Evolutionary conservation across 108 stramenopile genomes (phyloP).

Genomic region (Stephanodiscus triporus): DNA sequence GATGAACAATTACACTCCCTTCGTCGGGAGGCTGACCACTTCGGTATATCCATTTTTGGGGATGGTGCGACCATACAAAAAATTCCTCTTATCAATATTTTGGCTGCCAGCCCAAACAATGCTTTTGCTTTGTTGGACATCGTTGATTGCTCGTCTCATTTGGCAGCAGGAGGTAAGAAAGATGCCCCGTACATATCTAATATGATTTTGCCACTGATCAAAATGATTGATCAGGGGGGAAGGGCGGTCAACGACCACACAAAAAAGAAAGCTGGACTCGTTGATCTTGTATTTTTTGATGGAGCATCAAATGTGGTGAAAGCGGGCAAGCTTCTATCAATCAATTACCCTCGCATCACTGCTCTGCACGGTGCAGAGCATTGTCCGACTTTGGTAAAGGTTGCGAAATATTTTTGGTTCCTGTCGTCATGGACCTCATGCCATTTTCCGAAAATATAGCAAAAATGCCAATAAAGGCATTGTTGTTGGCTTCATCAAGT

Average conservation of each 20-base stretch:
- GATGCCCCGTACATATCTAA: slow-evolving; percentile 18
- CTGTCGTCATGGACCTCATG: too few species aligned
- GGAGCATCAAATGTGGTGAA: not conserved
- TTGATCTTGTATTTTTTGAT: slow-evolving; percentile 14
- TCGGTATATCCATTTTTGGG: slow-evolving; percentile 18
- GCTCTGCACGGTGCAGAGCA: not conserved
- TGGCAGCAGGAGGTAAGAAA: slow-evolving; percentile 28
- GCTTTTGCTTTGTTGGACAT: slow-evolving; percentile 6
- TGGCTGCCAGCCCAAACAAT: slow-evolving; percentile 1
- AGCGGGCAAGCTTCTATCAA: not conserved
- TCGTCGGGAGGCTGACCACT: not conserved
- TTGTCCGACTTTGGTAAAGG: too few species aligned
- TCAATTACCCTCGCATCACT: not conserved
- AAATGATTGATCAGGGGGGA: not conserved
- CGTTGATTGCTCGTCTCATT: slow-evolving; percentile 30
- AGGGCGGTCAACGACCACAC: not conserved
- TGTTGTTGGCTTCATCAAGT: not conserved
- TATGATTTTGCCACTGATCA: not conserved
- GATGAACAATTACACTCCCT: not conserved
- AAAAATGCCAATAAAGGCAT: not conserved
- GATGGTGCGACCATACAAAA: slow-evolving; percentile 30
- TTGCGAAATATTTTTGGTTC: too few species aligned
- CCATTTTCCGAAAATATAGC: too few species aligned
- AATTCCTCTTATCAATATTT: slow-evolving; percentile 13
- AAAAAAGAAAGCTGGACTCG: not conserved